phyloP scores from a whole-genome alignment of 176 grass and related monocot genomes.

The Triticum turgidum region DNA sequence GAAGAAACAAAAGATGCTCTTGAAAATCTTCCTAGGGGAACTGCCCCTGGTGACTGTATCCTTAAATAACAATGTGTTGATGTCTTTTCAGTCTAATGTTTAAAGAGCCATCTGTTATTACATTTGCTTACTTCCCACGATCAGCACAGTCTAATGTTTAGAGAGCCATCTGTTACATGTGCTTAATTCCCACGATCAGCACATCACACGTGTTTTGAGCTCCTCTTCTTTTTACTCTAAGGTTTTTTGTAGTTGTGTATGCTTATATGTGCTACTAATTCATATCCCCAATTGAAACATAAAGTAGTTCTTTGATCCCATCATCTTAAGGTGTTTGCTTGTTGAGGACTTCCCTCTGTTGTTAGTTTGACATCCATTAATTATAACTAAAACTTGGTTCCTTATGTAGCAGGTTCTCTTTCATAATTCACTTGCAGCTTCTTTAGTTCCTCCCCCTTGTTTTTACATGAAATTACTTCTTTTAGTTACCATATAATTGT shows the following conservation, averaged over 20 bases:
- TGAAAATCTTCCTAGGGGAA: constrained; percentile 68
- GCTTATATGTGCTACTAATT: background rate
- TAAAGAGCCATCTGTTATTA: background rate
- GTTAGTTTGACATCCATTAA: background rate
- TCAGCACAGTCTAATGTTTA: background rate
- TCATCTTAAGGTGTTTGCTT: background rate
- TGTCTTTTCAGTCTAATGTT: constrained; percentile 5
- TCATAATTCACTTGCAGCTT: constrained; percentile 1
- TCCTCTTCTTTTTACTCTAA: background rate
- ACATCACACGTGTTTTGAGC: background rate
- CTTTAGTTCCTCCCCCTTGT: background rate
- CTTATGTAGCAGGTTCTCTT: background rate
- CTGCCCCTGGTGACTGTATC: constrained; percentile 82
- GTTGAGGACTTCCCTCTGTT: background rate
- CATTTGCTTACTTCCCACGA: background rate
- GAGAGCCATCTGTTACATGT: background rate
- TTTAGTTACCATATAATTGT: constrained; percentile 8
- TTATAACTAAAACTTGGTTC: background rate
- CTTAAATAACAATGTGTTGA: constrained; percentile 22
- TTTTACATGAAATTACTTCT: background rate
- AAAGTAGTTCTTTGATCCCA: background rate
- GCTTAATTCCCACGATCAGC: background rate
- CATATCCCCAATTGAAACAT: background rate
- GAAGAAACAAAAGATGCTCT: constrained; percentile 42
- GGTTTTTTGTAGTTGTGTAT: background rate